A percentile compares a stretch with the other conserved stretches of the same genome.
phyloP scores from a whole-genome alignment of 2,329 filamentous ascomycete species.

The Plenodomus tracheiphilus region DNA sequence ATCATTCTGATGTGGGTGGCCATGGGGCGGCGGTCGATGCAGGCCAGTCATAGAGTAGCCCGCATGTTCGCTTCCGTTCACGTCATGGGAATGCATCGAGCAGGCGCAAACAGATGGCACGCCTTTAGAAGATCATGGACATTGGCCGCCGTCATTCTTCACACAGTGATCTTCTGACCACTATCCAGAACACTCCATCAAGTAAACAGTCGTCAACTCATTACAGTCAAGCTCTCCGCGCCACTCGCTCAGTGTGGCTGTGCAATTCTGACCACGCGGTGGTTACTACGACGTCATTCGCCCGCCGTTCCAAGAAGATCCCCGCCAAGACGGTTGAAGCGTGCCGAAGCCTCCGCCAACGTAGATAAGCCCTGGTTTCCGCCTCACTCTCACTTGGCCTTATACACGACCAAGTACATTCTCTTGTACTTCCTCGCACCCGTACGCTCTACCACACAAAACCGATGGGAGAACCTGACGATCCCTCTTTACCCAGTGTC shows the following conservation, averaged over 20 bases:
- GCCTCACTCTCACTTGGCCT: constrained; percentile 24
- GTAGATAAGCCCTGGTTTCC: constrained; percentile 22
- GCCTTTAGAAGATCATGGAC: neutral
- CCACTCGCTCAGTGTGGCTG: constrained; percentile 1
- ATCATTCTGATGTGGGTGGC: neutral
- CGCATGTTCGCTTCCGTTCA: neutral
- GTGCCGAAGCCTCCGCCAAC: constrained; percentile 5
- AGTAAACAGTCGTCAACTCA: neutral
- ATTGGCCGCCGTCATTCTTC: neutral
- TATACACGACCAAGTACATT: constrained; percentile 9
- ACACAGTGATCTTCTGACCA: neutral
- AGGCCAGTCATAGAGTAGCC: neutral
- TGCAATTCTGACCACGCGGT: neutral
- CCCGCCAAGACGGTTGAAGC: constrained; percentile 7
- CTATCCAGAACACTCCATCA: neutral
- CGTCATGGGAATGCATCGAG: neutral
- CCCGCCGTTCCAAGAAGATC: neutral
- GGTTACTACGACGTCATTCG: constrained; percentile 8
- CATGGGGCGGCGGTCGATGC: neutral
- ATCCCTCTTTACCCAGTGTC: constrained; percentile 55
- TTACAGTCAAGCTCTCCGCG: neutral
- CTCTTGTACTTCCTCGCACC: constrained; percentile 12
- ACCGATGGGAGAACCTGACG: constrained; percentile 61
- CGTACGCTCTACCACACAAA: constrained; percentile 21
- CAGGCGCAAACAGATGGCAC: neutral